Percentiles rank a stretch among this genome's conserved stretches.
These are phyloP conservation scores for Tulasnella sp. DNA, from an alignment of 768 basidiomycete species.

Conservation along the genomic window DNA sequence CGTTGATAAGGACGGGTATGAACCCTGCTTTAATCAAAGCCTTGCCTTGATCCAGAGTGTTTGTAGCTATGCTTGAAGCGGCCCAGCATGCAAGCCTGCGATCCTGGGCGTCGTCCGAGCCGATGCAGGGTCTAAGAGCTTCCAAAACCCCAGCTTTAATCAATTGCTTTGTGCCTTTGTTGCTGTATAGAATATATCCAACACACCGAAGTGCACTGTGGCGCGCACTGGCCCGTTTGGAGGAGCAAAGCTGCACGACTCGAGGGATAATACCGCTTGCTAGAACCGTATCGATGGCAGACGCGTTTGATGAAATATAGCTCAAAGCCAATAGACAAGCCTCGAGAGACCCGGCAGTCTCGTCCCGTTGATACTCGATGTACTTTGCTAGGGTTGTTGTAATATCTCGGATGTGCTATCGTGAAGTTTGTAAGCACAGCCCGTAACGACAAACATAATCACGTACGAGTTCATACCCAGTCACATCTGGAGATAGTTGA, in stretches of 20 bases:
- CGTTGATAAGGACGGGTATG: too few species aligned
- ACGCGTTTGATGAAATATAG: neutral
- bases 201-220: neutral
- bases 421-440: neutral
- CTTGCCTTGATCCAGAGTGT: too few species aligned
- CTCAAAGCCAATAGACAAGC: neutral
- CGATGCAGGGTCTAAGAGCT: too few species aligned
- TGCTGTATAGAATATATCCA: neutral
- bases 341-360: neutral
- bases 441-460: neutral
- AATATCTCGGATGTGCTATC: neutral
- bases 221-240: neutral
- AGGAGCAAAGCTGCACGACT: neutral
- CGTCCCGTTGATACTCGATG: neutral
- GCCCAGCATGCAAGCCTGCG: too few species aligned
- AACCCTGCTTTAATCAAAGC: too few species aligned
- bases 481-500: neutral
- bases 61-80: too few species aligned
- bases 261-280: neutral
- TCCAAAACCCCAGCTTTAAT: neutral
- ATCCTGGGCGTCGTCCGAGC: too few species aligned
- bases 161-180: neutral
- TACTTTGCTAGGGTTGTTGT: neutral
- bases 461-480: neutral
- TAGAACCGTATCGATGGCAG: neutral